A percentile compares a stretch with the other conserved stretches of the same genome.
Conservation (phyloP, 768 basidiomycete species). For the Leccinum longicurvipes region DNA sequence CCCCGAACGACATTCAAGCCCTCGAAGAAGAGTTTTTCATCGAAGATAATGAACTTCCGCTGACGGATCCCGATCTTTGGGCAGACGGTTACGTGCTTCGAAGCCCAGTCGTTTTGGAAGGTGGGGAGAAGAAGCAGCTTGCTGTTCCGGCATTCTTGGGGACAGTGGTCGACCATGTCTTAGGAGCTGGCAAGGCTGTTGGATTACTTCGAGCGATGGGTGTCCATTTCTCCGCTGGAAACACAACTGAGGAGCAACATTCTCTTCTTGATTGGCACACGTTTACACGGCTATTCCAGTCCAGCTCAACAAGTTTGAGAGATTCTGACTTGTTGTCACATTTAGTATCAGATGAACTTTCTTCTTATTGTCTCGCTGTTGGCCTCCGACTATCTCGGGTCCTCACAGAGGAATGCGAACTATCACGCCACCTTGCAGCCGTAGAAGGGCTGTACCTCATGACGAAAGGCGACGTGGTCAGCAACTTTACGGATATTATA, state of each 20-base stretch:
- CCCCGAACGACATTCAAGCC: conserved; percentile 14
- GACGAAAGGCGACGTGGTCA: conserved; percentile 74
- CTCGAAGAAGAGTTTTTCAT: conserved; percentile 81
- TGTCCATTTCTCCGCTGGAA: conserved; percentile 16
- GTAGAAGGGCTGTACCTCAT: conserved; percentile 74
- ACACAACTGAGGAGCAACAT: conserved; percentile 15
- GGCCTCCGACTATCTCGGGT: conserved; percentile 54
- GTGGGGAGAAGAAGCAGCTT: conserved; percentile 23
- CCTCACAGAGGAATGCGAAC: conserved; percentile 61
- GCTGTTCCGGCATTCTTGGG: conserved; percentile 59
- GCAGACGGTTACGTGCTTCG: conserved; percentile 63
- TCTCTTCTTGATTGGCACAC: conserved; percentile 38
- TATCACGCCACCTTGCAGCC: conserved; percentile 58
- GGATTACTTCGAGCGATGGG: conserved; percentile 66
- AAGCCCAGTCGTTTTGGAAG: conserved; percentile 33
- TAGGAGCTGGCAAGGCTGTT: conserved; percentile 72
- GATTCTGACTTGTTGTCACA: conserved; percentile 62
- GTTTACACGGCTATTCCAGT: conserved; percentile 40
- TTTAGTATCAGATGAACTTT: conserved; percentile 60
- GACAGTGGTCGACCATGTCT: conserved; percentile 53
- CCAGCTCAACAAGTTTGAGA: conserved; percentile 33
- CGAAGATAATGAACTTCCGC: conserved; percentile 61
- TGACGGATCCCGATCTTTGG: conserved; percentile 79
- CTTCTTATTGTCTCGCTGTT: conserved; percentile 51
- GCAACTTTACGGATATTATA: conserved; percentile 67